Base-by-base conservation (phyloP, 2,329 filamentous ascomycete genomes). In the Phoma sp. region DNA sequence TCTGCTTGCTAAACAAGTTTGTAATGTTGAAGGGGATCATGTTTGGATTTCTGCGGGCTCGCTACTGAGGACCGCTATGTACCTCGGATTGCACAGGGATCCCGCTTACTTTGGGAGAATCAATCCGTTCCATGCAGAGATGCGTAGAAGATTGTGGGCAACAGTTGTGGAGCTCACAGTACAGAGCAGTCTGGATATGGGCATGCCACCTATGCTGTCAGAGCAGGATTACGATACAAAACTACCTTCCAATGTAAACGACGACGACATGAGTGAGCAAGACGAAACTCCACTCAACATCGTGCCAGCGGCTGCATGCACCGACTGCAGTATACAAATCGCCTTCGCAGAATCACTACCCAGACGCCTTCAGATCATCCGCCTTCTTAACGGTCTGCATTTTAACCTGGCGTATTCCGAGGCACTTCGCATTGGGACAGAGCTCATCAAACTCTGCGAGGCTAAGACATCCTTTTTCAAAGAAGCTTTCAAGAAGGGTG, bases 71-170 rank as follows among this genome's bases (percentile, higher is more conserved):
- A 72, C 62, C 8, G 76, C 75, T 5, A 73, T 79, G 61, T 68
- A 72, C 43, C 70, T 78, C 47, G 77, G 77, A 1, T 56, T 79
- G 0, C 75, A 79, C 56, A 65, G 73, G 14, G 77, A 79, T 38
- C 76, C 77, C 0, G 57, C 57, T 0, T 54, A 69, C 35, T 67
- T 77, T n/a, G 64, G 64, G 0, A 70, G 73, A 18, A 71, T 76
- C 38, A 68, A 69, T 4, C 50, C 58, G 1, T 79, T 68, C 35
- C 62, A 71, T 41, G 57, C 42, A 0, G 78, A 80, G 52, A 76
- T 80, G 68, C 59, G 68, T 24, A 54, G 67, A n/a, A 60, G 68
- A 27, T 52, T 70, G 0, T 70, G 69, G 68, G 61, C 63, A 2
- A 68, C 64, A 0, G 57, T 70, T 25, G 56, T 78, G 11, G 75